Percentiles rank a stretch among this genome's conserved stretches.
These are phyloP conservation scores for Ganoderma sp. DNA, from an alignment of 1,284 basidiomycete species.

Conservation along the genomic window DNA sequence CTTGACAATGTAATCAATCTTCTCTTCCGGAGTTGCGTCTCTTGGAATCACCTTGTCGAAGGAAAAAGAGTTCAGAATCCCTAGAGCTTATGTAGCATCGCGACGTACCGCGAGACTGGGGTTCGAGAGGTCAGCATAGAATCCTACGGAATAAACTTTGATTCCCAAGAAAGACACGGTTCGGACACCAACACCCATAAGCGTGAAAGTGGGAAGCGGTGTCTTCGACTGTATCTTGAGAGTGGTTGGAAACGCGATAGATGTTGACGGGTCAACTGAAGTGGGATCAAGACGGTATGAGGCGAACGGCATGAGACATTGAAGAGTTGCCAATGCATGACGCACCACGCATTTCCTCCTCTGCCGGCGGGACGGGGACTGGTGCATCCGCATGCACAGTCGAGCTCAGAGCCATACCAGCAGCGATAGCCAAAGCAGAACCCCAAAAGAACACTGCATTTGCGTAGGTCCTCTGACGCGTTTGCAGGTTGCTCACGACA, in stretches of 20 bases:
- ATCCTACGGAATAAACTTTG: constrained; percentile 84
- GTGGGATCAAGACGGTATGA: constrained; percentile 9
- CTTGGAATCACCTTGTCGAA: constrained; percentile 46
- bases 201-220: constrained; percentile 62
- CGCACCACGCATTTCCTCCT: constrained; percentile 38
- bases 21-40: constrained; percentile 66
- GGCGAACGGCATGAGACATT: neutral
- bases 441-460: constrained; percentile 39
- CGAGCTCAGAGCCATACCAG: constrained; percentile 38
- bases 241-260: constrained; percentile 71
- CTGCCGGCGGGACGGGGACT: constrained; percentile 9
- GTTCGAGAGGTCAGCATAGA: constrained; percentile 80
- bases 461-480: constrained; percentile 29
- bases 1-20: constrained; percentile 68
- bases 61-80: constrained; percentile 7
- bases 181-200: constrained; percentile 83
- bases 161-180: constrained; percentile 85
- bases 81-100: constrained; percentile 2
- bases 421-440: constrained; percentile 44
- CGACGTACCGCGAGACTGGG: constrained; percentile 61
- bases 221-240: constrained; percentile 66
- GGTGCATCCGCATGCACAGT: constrained; percentile 49
- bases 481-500: constrained; percentile 12
- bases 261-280: constrained; percentile 72
- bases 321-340: neutral